Percentiles rank a stretch among this genome's conserved stretches.
Evolutionary conservation across 1,284 basidiomycete species (phyloP).

Genomic region (Ustilago bromivora): DNA sequence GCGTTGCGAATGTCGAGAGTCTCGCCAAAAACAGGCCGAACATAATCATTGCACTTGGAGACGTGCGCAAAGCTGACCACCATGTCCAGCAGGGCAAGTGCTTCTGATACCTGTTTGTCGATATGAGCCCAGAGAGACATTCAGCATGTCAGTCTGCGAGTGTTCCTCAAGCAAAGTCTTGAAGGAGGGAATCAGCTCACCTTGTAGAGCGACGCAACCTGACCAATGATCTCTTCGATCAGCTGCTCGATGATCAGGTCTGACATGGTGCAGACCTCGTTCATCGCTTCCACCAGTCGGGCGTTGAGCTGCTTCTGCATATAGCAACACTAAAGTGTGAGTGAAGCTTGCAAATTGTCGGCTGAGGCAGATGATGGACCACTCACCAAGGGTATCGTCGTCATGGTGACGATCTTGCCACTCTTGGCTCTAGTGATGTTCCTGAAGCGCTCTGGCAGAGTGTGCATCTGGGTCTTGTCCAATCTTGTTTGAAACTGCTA

Average conservation of each 20-base stretch:
- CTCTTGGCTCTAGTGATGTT: slow-evolving; percentile 75
- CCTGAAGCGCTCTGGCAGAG: slow-evolving; percentile 72
- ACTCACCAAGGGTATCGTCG: slow-evolving; percentile 76
- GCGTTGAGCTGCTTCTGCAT: slow-evolving; percentile 82
- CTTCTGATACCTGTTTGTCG: slow-evolving; percentile 54
- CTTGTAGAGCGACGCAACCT: slow-evolving; percentile 54
- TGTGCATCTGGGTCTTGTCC: slow-evolving; percentile 15
- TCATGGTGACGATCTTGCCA: slow-evolving; percentile 80
- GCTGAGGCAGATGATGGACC: background rate
- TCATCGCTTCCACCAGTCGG: slow-evolving; percentile 83
- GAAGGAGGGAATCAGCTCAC: slow-evolving; percentile 12
- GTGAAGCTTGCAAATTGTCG: background rate
- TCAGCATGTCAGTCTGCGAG: background rate
- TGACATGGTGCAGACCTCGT: slow-evolving; percentile 84
- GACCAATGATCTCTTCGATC: slow-evolving; percentile 36
- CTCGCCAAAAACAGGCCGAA: slow-evolving; percentile 52
- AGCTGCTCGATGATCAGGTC: slow-evolving; percentile 70
- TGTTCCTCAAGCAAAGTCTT: background rate
- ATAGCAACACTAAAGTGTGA: no score
- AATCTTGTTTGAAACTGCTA: slow-evolving; percentile 30
- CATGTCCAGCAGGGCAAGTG: slow-evolving; percentile 58
- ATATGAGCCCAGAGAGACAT: no score
- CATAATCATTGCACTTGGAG: slow-evolving; percentile 38
- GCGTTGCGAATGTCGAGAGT: slow-evolving; percentile 66
- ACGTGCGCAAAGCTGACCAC: slow-evolving; percentile 48